These are phyloP conservation scores for Benincasa hispida DNA, from an alignment of 306 rosid genomes.

Conservation along the genomic window DNA sequence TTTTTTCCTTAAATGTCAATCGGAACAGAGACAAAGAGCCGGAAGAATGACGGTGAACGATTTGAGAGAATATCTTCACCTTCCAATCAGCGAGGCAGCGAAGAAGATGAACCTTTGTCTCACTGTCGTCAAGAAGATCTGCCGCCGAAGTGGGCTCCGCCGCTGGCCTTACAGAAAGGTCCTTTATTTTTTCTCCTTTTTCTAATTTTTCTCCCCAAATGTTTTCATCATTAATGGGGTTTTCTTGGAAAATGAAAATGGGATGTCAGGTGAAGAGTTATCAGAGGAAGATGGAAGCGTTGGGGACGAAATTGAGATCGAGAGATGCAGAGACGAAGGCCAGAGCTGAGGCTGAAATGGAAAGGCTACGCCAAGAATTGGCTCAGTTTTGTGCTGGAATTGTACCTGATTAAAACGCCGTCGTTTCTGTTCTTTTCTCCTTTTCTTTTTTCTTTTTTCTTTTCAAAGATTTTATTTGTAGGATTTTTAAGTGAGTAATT, in stretches of 20 bases:
- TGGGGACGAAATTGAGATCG: constrained; percentile 11
- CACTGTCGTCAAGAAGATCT: constrained; percentile 57
- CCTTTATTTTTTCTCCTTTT: neutral
- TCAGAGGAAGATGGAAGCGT: constrained; percentile 19
- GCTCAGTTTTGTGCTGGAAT: constrained; percentile 8
- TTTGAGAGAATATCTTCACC: constrained; percentile 27
- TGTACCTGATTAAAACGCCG: neutral
- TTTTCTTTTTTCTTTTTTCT: neutral
- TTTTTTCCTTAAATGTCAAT: neutral
- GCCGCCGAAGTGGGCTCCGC: constrained; percentile 32
- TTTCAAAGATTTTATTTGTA: no score
- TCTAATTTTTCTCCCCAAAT: neutral
- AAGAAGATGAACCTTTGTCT: constrained; percentile 29
- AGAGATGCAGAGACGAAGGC: constrained; percentile 13
- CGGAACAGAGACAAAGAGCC: constrained; percentile 47
- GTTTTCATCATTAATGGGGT: neutral
- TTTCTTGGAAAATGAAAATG: neutral
- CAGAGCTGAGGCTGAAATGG: constrained; percentile 33
- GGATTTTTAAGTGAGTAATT: no score
- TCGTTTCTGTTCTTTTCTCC: neutral
- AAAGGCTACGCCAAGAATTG: constrained; percentile 29
- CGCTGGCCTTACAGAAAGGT: constrained; percentile 93
- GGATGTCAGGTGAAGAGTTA: constrained; percentile 30
- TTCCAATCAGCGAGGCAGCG: constrained; percentile 49
- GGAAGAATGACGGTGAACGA: constrained; percentile 35